Percentiles rank a stretch among this genome's conserved stretches.
Evolutionary conservation across 305 asterid species (phyloP).

Genomic region (Fraxinus paxiana): DNA sequence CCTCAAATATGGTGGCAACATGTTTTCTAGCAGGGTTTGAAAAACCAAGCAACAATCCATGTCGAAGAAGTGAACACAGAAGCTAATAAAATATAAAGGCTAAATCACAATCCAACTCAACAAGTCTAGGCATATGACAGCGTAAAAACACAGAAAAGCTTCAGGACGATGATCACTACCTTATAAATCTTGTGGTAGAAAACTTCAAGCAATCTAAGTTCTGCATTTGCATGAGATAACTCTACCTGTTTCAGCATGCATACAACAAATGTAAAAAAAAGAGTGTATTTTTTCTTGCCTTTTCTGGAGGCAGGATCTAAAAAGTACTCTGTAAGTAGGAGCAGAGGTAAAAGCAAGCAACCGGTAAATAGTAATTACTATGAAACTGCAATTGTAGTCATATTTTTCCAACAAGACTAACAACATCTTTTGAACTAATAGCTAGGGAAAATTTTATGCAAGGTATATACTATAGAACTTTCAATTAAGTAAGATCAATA

Average conservation of each 20-base stretch:
- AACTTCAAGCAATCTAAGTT: slow-evolving; percentile 50
- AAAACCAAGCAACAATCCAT: background rate
- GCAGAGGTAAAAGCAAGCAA: slow-evolving; percentile 3
- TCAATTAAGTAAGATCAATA: background rate
- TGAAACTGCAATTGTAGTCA: slow-evolving; percentile 10
- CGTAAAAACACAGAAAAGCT: background rate
- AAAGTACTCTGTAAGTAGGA: background rate
- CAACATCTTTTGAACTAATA: background rate
- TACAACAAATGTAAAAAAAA: background rate
- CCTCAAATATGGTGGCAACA: background rate
- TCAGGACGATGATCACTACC: slow-evolving; percentile 27
- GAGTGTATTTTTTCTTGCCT: background rate
- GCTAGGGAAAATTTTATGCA: background rate
- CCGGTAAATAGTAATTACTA: background rate
- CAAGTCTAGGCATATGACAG: background rate
- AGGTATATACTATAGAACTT: slow-evolving; percentile 6
- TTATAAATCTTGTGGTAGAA: slow-evolving; percentile 52
- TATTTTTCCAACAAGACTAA: background rate
- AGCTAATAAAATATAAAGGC: background rate
- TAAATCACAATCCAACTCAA: slow-evolving; percentile 17
- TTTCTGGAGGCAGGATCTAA: background rate
- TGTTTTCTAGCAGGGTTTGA: background rate
- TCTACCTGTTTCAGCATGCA: slow-evolving; percentile 40
- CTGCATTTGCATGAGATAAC: slow-evolving; percentile 42
- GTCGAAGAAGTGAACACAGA: background rate